Base-by-base conservation (phyloP, 2,329 filamentous ascomycete species). In the Neonectria magnoliae region DNA sequence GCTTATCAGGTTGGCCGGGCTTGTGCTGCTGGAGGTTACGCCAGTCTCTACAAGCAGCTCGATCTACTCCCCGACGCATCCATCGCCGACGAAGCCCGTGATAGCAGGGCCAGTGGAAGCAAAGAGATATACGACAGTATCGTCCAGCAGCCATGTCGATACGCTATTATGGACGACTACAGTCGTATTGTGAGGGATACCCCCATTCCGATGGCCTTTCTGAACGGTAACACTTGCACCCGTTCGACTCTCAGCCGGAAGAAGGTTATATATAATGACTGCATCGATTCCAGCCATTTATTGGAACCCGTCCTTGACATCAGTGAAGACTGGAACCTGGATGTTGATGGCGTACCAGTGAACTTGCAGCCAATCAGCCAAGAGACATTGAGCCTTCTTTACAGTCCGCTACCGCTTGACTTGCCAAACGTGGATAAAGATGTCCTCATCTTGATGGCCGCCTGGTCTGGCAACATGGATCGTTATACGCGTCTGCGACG, bases 81-180 rank as follows among this genome's bases (percentile, higher is more conserved):
- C 36, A 76, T 82, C 29, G 80, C 80, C 0, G 81, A 81, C 57
- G 81, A 82, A 63, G 80, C 80, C 8, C 71, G 76, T 6, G 77
- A 81, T 16, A 73, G 48, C 16, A 60, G 68, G 22, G 20, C 44
- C 13, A 41, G 9, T 5, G 68, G 67, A 3, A 18, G 16, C 16
- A 27, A 53, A 7, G 59, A 50, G 10, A 81, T 81, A 10, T 79
- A 73, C 58, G 52, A 78, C 16, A 1, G 51, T 1, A 77, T 82
- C 25, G 77, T 81, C 68, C 51, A 58, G 1, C 13, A 59, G 0
- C 62, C 68, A 1, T 25, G 67, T 7, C 67, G 71, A n/a, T 81
- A 76, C 58, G 55, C 44, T 1, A 66, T 80, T 27, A 79, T 82
- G 77, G 68, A 82, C 60, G 80, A 82, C 64, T 81, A 79, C 60